Evolutionary conservation across 75 land plant genomes (phyloP).

Genomic region (Isoetes taiwanensis): DNA sequence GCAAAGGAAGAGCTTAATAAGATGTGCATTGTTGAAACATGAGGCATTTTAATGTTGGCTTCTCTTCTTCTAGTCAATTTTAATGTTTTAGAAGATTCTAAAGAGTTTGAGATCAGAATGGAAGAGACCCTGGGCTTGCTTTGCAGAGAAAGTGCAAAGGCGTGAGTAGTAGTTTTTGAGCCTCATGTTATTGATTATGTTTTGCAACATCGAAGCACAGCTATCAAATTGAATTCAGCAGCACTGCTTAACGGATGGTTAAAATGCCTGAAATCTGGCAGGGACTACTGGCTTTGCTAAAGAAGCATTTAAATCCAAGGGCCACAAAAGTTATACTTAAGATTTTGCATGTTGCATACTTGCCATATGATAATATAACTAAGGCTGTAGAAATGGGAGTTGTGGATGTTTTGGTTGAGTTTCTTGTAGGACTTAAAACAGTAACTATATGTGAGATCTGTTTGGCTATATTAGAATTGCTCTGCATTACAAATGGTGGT

Average conservation of each 20-base stretch:
- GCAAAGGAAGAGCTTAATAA: conserved; percentile 11
- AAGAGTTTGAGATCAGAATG: conserved; percentile 11
- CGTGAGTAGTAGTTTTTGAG: conserved; percentile 1
- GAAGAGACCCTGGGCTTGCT: conserved; percentile 9
- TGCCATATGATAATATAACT: too few species aligned
- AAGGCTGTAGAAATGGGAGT: too few species aligned
- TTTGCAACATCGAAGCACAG: conserved; percentile 9
- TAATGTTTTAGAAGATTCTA: not conserved
- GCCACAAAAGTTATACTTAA: not conserved
- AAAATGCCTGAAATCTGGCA: not conserved
- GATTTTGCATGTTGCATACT: not conserved
- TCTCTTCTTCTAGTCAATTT: not conserved
- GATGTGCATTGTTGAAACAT: conserved; percentile 11
- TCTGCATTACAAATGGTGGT: too few species aligned
- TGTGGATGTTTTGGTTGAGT: too few species aligned
- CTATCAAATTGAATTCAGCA: conserved; percentile 19
- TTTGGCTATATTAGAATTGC: too few species aligned
- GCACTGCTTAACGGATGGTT: conserved; percentile 27
- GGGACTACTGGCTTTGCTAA: not conserved
- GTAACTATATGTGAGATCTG: too few species aligned
- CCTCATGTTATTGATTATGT: conserved; percentile 10
- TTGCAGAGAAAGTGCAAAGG: not conserved
- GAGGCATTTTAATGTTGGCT: conserved; percentile 4
- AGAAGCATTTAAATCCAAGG: too few species aligned
- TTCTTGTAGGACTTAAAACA: too few species aligned